Conservation (phyloP, 2,329 filamentous ascomycete species). For the Apiospora hydei region DNA sequence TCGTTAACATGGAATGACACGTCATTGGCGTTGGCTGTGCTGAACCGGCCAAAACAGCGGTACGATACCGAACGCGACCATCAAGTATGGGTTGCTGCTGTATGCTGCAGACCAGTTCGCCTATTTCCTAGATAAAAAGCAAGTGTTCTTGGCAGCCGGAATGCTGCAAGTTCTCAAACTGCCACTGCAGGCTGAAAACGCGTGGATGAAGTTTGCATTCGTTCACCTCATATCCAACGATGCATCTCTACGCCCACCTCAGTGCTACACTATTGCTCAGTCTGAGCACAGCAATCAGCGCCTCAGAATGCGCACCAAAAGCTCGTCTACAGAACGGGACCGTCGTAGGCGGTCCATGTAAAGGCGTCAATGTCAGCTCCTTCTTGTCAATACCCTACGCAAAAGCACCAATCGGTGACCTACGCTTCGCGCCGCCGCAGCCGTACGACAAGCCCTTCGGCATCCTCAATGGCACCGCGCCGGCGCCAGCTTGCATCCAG, state of each 20-base stretch:
- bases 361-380: constrained; percentile 29
- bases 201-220: no score
- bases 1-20: background rate
- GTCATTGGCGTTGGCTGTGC: background rate
- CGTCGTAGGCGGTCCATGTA: constrained; percentile 32
- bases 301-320: background rate
- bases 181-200: background rate
- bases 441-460: constrained; percentile 26
- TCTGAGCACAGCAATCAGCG: background rate
- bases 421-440: constrained; percentile 32
- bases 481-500: constrained; percentile 32
- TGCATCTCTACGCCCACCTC: background rate
- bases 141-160: background rate
- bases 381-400: constrained; percentile 36
- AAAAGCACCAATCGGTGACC: constrained; percentile 31
- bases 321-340: constrained; percentile 29
- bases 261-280: background rate
- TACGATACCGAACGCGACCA: background rate
- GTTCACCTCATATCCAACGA: background rate
- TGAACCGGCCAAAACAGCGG: background rate
- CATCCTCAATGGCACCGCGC: constrained; percentile 30
- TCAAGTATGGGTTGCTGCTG: no score
- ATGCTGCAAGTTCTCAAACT: background rate
- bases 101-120: background rate
- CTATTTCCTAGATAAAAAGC: background rate